Base-by-base conservation (phyloP, 306 rosid genomes). In the Carpinus fangiana region DNA sequence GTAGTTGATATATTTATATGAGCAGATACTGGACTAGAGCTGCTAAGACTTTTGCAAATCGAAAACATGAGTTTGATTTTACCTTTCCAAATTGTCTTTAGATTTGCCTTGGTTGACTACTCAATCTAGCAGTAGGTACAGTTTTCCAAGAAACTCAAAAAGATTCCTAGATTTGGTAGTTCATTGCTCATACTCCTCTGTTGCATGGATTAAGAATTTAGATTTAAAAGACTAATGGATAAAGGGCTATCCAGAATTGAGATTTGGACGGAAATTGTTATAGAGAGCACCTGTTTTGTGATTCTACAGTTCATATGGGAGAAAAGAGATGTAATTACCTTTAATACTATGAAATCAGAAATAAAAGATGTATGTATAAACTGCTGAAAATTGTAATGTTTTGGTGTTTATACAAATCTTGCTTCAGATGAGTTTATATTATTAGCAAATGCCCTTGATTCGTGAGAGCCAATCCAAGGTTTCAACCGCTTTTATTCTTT, bases 61-160 rank as follows among this genome's bases (percentile, higher is more conserved):
- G 2, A 67, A 11, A 67, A 67, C 51, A 10, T n/a, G 68, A 56
- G 43, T 67, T 67, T 67, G 72, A 36, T 67, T 38, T 67, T 48
- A 67, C 12, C 41, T 67, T 67, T 64, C 11, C 13, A 14, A 0
- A 7, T 36, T 16, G 36, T 0, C 34, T 8, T 34, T 8, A 34
- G 23, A 14, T 16, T 34, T 21, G 38, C 12, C 12, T 64, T 67
- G 72, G n/a, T 67, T 67, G 72, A 66, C 26, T 18, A 18, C 23
- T 66, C 28, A 9, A 41, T 67, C 48, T 10, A 23, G 21, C 50
- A 8, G 72, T 41, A n/a, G 72, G 51, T 41, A 67, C 8, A 41
- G 14, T 18, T 67, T 18, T 47, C 72, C 11, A 67, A 31, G 47
- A 64, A 34, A 16, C 23, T 65, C 16, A 12, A 36, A 65, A 65